phyloP scores from a whole-genome alignment of 768 basidiomycete species.

The Termitomyces sp. region DNA sequence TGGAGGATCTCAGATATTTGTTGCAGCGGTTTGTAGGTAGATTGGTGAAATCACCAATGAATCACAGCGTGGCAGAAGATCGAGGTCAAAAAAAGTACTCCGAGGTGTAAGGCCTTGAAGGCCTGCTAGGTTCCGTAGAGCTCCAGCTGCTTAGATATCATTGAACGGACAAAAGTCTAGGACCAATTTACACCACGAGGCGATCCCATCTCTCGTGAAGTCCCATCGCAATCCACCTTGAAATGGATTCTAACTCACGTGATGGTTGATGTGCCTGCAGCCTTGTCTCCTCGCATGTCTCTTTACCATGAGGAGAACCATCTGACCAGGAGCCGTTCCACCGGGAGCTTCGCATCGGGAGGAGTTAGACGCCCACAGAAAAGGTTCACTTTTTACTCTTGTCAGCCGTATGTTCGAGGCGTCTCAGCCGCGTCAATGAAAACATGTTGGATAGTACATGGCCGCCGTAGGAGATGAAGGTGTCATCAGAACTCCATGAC shows the following conservation, averaged over 20 bases:
- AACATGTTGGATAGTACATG: too few relatives aligned
- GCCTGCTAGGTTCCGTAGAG: conserved; percentile 22
- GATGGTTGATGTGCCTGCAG: conserved; percentile 13
- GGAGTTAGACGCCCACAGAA: not conserved
- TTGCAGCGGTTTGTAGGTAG: conserved; percentile 15
- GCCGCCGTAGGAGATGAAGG: not conserved
- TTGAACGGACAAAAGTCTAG: not conserved
- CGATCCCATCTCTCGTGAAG: conserved; percentile 1
- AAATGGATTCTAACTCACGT: conserved; percentile 15
- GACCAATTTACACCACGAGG: conserved; percentile 23
- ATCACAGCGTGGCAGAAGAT: conserved; percentile 12
- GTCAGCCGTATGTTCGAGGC: not conserved
- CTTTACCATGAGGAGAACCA: not conserved
- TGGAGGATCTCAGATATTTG: conserved; percentile 17
- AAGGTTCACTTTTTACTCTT: not conserved
- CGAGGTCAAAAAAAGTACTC: conserved; percentile 19
- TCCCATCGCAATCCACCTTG: conserved; percentile 11
- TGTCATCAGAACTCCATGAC: not conserved
- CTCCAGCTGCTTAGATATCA: not conserved
- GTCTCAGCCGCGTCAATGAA: not conserved
- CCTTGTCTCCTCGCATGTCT: not conserved
- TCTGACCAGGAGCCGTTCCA: conserved; percentile 6
- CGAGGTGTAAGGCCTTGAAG: conserved; percentile 18
- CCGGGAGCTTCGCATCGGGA: not conserved
- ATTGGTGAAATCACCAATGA: not conserved